phyloP scores from a whole-genome alignment of 2,329 filamentous ascomycete species.

The Eurotiales sp. region DNA sequence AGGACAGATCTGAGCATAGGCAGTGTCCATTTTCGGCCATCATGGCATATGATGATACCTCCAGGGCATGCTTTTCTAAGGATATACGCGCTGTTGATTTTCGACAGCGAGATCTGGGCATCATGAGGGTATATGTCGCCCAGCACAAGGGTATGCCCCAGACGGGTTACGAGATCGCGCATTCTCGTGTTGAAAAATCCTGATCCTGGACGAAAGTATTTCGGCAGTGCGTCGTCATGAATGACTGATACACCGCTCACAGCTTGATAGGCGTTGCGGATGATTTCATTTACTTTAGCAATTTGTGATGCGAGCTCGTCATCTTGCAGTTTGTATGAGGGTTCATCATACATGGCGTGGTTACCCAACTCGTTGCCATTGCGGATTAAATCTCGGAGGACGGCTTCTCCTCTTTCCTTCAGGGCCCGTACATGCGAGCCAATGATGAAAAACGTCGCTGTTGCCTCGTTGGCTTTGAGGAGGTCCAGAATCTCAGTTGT shows the following conservation, averaged over 20 bases:
- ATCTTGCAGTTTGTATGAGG: conserved; percentile 60
- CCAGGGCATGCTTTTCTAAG: conserved; percentile 75
- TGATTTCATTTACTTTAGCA: conserved; percentile 57
- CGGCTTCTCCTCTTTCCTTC: conserved; percentile 35
- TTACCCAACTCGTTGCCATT: conserved; percentile 73
- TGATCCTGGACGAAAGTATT: conserved; percentile 78
- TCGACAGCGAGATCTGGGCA: conserved; percentile 69
- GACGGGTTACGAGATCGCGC: conserved; percentile 53
- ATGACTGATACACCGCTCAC: conserved; percentile 24
- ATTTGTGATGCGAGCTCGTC: conserved; percentile 62
- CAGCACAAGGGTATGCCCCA: conserved; percentile 71
- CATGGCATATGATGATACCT: conserved; percentile 80
- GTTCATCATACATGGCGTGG: conserved; percentile 85
- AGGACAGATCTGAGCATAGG: conserved; percentile 73
- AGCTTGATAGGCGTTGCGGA: conserved; percentile 53
- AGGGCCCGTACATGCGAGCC: conserved; percentile 65
- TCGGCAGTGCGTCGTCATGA: conserved; percentile 39
- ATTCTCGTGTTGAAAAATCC: conserved; percentile 76
- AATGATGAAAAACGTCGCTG: conserved; percentile 86
- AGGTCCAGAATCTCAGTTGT: conserved; percentile 67
- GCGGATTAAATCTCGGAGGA: conserved; percentile 57
- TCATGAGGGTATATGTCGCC: conserved; percentile 88
- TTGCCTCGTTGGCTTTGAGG: conserved; percentile 62
- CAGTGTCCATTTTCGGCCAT: conserved; percentile 75
- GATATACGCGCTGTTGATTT: conserved; percentile 72